phyloP scores from a whole-genome alignment of 768 basidiomycete genomes.

The Termitomyces sp. region DNA sequence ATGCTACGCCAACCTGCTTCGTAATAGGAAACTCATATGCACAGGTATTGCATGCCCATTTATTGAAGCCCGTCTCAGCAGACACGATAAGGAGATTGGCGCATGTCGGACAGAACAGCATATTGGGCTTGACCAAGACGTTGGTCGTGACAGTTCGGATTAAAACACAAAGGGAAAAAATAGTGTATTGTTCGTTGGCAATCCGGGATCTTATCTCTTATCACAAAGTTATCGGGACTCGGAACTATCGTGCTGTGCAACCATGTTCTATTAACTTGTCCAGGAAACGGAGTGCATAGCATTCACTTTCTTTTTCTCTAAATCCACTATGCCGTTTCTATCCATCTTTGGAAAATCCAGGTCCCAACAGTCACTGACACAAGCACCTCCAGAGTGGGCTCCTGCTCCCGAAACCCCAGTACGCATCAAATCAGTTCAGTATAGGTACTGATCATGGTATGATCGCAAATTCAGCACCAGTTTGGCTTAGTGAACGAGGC shows the following conservation, averaged over 20 bases:
- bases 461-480: constrained; percentile 24
- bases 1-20: constrained; percentile 46
- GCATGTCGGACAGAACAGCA: constrained; percentile 96
- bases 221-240: not conserved
- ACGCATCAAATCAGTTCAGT: constrained; percentile 2
- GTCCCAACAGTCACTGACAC: constrained; percentile 23
- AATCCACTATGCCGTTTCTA: constrained; percentile 7
- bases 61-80: constrained; percentile 74
- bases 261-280: not conserved
- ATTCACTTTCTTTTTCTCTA: not conserved
- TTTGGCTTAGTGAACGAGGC: constrained; percentile 54
- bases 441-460: not conserved
- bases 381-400: constrained; percentile 51
- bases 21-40: constrained; percentile 93
- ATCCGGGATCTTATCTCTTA: constrained; percentile 12
- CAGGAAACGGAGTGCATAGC: too few relatives aligned
- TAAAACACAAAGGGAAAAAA: not conserved
- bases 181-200: not conserved
- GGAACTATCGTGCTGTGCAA: not conserved
- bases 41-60: constrained; percentile 91
- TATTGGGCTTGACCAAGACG: constrained; percentile 19
- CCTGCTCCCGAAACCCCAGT: constrained; percentile 50
- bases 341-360: constrained; percentile 7
- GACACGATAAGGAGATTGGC: constrained; percentile 82
- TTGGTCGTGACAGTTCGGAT: not conserved